phyloP scores from a whole-genome alignment of 2,329 filamentous ascomycete species.

The Xylaria sp. region DNA sequence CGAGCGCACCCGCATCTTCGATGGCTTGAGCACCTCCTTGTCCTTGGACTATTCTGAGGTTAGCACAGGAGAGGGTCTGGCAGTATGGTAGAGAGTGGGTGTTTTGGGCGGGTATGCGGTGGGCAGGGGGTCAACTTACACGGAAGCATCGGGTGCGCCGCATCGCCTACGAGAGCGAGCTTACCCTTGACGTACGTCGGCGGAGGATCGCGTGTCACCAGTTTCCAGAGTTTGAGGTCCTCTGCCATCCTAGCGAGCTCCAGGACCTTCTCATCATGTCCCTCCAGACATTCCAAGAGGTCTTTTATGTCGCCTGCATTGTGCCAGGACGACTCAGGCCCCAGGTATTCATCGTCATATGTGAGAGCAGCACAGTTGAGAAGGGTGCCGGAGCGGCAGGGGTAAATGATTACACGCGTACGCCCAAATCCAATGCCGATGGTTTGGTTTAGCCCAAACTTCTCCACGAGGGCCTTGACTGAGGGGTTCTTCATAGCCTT shows the following conservation, averaged over 20 bases:
- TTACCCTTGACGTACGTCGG: conserved; percentile 31
- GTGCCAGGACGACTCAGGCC: conserved; percentile 25
- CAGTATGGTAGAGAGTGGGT: no score
- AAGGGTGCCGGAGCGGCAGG: conserved; percentile 30
- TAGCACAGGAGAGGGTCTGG: no score
- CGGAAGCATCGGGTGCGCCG: conserved; percentile 37
- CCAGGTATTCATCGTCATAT: not conserved
- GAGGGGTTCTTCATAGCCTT: conserved; percentile 15
- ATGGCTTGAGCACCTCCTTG: conserved; percentile 35
- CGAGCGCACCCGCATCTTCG: conserved; percentile 32
- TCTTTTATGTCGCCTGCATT: conserved; percentile 22
- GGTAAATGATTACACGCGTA: conserved; percentile 26
- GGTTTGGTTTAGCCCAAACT: conserved; percentile 10
- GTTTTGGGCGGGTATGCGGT: no score
- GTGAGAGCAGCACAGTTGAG: conserved; percentile 25
- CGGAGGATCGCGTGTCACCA: conserved; percentile 31
- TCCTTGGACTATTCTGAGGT: conserved; percentile 25
- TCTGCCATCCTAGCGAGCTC: conserved; percentile 27
- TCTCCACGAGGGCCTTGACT: conserved; percentile 19
- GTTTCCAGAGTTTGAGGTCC: conserved; percentile 33
- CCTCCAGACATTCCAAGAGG: conserved; percentile 4
- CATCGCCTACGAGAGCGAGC: conserved; percentile 34
- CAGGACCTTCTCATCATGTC: not conserved
- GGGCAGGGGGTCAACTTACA: conserved; percentile 17
- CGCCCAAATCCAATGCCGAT: not conserved